Base-by-base conservation (phyloP, 345 rosid genomes). In the Populus nigra region DNA sequence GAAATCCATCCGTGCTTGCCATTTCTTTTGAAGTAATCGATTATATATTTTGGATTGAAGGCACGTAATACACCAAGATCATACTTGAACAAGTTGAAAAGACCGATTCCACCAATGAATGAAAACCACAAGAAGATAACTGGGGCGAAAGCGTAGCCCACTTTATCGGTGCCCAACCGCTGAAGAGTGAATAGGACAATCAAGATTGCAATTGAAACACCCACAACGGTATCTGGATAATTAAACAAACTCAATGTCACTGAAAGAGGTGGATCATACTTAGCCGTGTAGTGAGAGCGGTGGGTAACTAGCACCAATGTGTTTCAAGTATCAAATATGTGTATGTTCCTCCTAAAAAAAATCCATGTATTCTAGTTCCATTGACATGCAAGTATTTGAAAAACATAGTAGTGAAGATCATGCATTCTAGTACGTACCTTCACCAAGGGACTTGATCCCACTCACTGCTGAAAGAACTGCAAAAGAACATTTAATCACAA, bases 381-480 rank as follows among this genome's bases (percentile, higher is more conserved):
- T 39, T 8, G 43, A 2, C 2, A 39, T 39, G 43, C 2, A 39
- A 9, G 43, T 9, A 39, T 11, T 45, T 12, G 49, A 45, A 45
- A 45, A 12, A 39, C 10, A 39, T 9, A 41, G 13, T 0, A 13
- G 50, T 45, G 15, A 45, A 45, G 1, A 45, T 10, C 45, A 41
- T 45, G 50, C 5, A 13, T 45, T 20, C 38, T 31, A 22, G 15
- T 86, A 90, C 98, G 15, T 89, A 90, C 98, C 80, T 89, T 83
- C 68, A 29, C 94, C 92, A 0, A 93, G 79, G 2, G 91, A 88
- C 22, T 72, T 73, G 71, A 93, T 90, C 67, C 97, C 97, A 66
- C 97, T 68, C 5, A 92, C 97, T 0, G 95, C 95, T 0, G 98
- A 93, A 69, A 93, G 90, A 73, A 93, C 97, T 86, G 89, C 53